Conservation (phyloP, 164 flowering plant species). For the Piper longum region DNA sequence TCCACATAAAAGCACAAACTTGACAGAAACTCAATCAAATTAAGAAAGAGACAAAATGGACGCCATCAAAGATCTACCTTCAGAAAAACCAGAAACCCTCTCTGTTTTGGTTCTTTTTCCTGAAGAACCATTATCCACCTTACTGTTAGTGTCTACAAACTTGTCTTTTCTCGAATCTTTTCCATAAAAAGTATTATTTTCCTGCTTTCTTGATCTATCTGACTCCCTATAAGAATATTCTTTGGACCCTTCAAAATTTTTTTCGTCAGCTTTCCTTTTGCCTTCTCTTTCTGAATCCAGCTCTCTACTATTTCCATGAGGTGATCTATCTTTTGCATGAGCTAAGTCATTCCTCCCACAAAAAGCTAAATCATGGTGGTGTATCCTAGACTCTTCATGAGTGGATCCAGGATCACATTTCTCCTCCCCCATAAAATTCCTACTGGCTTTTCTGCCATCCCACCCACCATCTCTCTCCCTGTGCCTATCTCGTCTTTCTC, state of each 20-base stretch:
- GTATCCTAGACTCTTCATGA: slow-evolving; percentile 27
- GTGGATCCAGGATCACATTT: slow-evolving; percentile 18
- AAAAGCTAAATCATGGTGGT: slow-evolving; percentile 17
- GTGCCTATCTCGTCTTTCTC: slow-evolving; percentile 23
- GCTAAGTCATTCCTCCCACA: slow-evolving; percentile 19
- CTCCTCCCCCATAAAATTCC: slow-evolving; percentile 29
- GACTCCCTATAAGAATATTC: slow-evolving; percentile 13
- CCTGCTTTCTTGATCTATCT: slow-evolving; percentile 10
- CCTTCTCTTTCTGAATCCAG: slow-evolving; percentile 20
- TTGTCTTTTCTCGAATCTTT: slow-evolving; percentile 6
- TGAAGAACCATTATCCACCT: slow-evolving; percentile 19
- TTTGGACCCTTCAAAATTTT: slow-evolving; percentile 21
- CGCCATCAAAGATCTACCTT: slow-evolving; percentile 19
- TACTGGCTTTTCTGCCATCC: slow-evolving; percentile 33
- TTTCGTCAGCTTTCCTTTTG: slow-evolving; percentile 27
- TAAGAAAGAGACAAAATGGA: not conserved
- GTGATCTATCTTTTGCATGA: slow-evolving; percentile 17
- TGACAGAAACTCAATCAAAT: not conserved
- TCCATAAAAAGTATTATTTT: slow-evolving; percentile 5
- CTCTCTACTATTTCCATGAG: slow-evolving; percentile 22
- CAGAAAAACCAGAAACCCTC: slow-evolving; percentile 12
- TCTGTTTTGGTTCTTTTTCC: slow-evolving; percentile 38
- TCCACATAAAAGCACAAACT: not conserved
- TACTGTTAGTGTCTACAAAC: slow-evolving; percentile 15
- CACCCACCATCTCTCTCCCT: slow-evolving; percentile 22